Base-by-base conservation (phyloP, 1,284 basidiomycete species). In the Trichosporon ovoides region DNA sequence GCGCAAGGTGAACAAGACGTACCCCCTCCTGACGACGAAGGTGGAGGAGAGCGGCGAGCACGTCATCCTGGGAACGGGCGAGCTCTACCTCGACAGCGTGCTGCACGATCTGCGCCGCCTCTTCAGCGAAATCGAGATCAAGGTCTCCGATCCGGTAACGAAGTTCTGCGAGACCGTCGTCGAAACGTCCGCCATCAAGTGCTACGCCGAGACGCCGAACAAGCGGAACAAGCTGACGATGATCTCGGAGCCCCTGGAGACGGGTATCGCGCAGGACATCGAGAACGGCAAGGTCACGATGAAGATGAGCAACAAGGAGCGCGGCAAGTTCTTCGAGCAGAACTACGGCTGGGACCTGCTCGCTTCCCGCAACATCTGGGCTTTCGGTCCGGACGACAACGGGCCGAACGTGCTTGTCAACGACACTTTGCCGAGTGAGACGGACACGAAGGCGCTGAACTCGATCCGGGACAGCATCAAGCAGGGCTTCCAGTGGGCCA, bases 401-500 rank as follows among this genome's bases (percentile, higher is more conserved):
- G 92, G 93, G 0, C 85, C 96, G 3, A 99, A 99, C 76, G 84
- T 96, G 57, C 78, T 98, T 50, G 80, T 98, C 66, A 95, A 99
- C 75, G 96, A 98, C 73, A 98, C 96, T 1, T 78, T 98, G 49
- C 95, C 96, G 4, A 91, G 88, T 14, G 91, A 97, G 80, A 83
- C 94, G 50, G 95, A 99, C 80, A 97, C 97, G 79, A 96, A 93
- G 77, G 71, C 92, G 60, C 79, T 99, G 57, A 85, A 84, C 36
- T 86, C 87, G 14, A 90, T 98, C 54, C 93, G 88, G 77, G 95
- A 98, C 68, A 88, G 91, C 66, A 88, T 98, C 72, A 95, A 92
- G 78, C 96, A 98, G 78, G 96, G 96, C 34, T 99, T 98, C 86
- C 96, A 97, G 74, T 98, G 96, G 96, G 96, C 91, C 57, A 87